A percentile compares a stretch with the other conserved stretches of the same genome.
Conservation (phyloP, 2,329 filamentous ascomycete species). For the Stagonosporopsis rhizophila region DNA sequence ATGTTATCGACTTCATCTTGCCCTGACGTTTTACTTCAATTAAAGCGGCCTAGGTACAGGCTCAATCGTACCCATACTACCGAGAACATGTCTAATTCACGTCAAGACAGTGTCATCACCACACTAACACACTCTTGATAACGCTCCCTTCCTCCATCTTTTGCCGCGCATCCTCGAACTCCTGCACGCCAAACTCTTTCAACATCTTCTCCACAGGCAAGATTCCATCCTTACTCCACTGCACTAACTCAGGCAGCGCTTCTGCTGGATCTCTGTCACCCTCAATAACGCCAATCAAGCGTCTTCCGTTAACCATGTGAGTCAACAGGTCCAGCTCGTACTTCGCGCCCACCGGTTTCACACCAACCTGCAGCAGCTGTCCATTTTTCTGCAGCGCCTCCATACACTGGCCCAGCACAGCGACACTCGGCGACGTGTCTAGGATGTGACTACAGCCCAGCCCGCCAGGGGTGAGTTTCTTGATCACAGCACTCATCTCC, state of each 20-base stretch:
- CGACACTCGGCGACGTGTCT: constrained; percentile 21
- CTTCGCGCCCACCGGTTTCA: constrained; percentile 27
- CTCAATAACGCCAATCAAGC: constrained; percentile 24
- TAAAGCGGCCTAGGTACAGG: too few species aligned
- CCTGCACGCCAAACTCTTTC: constrained; percentile 19
- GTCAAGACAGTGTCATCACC: neutral
- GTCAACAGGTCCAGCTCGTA: constrained; percentile 24
- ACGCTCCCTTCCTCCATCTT: constrained; percentile 25
- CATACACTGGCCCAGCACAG: constrained; percentile 22
- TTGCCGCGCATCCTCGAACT: constrained; percentile 19
- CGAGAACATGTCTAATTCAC: neutral
- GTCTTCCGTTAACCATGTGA: constrained; percentile 24
- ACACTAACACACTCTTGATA: constrained; percentile 24
- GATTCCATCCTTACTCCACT: constrained; percentile 19
- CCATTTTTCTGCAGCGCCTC: constrained; percentile 27
- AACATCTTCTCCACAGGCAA: constrained; percentile 24
- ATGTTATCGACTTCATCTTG: neutral
- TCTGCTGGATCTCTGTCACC: constrained; percentile 24
- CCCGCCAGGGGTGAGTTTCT: constrained; percentile 30
- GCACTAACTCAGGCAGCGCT: constrained; percentile 23
- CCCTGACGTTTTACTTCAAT: too few species aligned
- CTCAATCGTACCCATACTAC: neutral
- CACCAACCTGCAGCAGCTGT: constrained; percentile 22
- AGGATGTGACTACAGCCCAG: constrained; percentile 23
- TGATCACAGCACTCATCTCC: constrained; percentile 47